Conservation (phyloP, 2,329 filamentous ascomycete genomes). For the Diaporthe aspalathi region DNA sequence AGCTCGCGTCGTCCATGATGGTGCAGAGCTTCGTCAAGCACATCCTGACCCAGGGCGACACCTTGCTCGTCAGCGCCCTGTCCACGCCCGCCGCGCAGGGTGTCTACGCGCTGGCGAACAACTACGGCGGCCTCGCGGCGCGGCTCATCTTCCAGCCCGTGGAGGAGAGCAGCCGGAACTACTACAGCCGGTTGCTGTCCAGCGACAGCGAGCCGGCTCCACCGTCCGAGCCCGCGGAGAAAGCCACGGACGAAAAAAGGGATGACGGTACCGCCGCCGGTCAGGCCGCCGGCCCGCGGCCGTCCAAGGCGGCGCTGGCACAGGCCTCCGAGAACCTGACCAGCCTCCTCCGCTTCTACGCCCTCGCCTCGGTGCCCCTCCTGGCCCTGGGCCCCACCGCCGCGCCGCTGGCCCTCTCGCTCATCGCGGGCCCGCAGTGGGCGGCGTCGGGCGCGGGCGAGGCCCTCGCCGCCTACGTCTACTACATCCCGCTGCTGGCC, state of each 20-base stretch:
- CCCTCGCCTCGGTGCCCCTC: conserved; percentile 76
- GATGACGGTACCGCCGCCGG: conserved; percentile 26
- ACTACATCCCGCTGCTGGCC: conserved; percentile 92
- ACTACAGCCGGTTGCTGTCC: conserved; percentile 84
- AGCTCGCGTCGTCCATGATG: conserved; percentile 83
- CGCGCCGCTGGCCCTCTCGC: conserved; percentile 76
- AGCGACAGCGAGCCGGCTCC: conserved; percentile 47
- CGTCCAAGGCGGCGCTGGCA: conserved; percentile 43
- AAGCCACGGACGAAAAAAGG: background rate
- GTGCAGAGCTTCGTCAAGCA: conserved; percentile 92
- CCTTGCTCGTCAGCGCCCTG: conserved; percentile 83
- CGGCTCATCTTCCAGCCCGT: conserved; percentile 93
- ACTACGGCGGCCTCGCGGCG: conserved; percentile 91
- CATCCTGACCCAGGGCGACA: conserved; percentile 92
- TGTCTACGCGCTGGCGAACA: conserved; percentile 91
- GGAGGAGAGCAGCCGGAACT: conserved; percentile 90
- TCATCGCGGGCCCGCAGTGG: conserved; percentile 85
- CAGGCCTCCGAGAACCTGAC: conserved; percentile 66
- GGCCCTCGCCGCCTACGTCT: conserved; percentile 84
- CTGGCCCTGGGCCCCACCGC: conserved; percentile 79
- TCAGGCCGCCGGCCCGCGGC: conserved; percentile 37
- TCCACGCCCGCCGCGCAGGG: conserved; percentile 86
- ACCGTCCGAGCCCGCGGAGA: conserved; percentile 40
- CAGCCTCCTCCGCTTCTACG: conserved; percentile 77
- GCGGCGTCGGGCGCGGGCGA: conserved; percentile 75